Evolutionary conservation across 805 yeast genomes (phyloP).

Genomic region (Grigorovia transvaalensis): DNA sequence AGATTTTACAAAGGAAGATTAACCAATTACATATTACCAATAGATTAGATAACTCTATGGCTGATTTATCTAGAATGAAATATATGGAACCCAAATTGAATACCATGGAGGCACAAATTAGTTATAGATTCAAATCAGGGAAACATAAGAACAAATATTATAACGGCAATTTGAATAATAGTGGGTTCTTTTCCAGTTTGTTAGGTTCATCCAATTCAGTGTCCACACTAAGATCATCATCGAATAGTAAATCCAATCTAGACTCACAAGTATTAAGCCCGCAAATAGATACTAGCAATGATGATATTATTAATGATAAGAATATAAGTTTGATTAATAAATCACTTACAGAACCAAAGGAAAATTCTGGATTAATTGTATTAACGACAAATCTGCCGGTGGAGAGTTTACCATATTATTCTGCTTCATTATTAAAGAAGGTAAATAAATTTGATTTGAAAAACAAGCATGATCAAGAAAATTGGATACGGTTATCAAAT

Average conservation of each 20-base stretch:
- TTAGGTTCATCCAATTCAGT: constrained; percentile 7
- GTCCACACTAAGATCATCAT: not conserved
- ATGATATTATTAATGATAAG: not conserved
- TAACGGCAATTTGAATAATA: not conserved
- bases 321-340: not conserved
- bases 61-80: constrained; percentile 3
- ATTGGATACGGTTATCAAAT: constrained; percentile 23
- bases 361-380: constrained; percentile 24
- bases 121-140: constrained; percentile 17
- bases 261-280: not conserved
- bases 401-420: constrained; percentile 29
- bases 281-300: not conserved
- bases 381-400: constrained; percentile 26
- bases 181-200: constrained; percentile 21
- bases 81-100: constrained; percentile 7
- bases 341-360: constrained; percentile 1
- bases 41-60: constrained; percentile 8
- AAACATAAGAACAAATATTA: not conserved
- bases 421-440: constrained; percentile 31
- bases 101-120: constrained; percentile 21
- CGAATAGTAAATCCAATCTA: not conserved
- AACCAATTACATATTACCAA: constrained; percentile 23
- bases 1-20: constrained; percentile 21
- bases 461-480: constrained; percentile 28
- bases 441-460: constrained; percentile 28